Evolutionary conservation across 371 early-diverging fungal species (phyloP).

Genomic region (Mucor lusitanicus): DNA sequence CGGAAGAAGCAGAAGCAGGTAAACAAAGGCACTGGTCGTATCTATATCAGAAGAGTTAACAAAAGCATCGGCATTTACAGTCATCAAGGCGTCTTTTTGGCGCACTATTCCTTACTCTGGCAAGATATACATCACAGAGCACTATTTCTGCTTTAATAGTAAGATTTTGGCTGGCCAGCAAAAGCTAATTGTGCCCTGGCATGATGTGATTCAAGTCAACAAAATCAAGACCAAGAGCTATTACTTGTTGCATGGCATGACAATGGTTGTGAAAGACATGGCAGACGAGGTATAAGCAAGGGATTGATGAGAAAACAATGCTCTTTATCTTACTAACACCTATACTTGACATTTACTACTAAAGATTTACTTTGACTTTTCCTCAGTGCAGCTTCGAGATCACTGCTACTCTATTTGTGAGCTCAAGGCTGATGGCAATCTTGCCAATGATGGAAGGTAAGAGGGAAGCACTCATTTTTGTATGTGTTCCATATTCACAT

Average conservation of each 20-base stretch:
- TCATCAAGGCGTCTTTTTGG: slow-evolving; percentile 40
- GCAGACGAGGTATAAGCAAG: slow-evolving; percentile 31
- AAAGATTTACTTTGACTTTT: slow-evolving; percentile 49
- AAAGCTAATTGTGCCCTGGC: slow-evolving; percentile 48
- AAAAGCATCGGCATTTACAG: background rate
- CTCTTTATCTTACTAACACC: background rate
- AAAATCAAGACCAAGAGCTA: slow-evolving; percentile 36
- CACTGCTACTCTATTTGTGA: slow-evolving; percentile 29
- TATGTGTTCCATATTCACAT: background rate
- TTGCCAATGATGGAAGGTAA: slow-evolving; percentile 10
- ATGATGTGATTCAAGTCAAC: slow-evolving; percentile 36
- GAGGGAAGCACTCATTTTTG: background rate
- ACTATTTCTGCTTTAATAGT: slow-evolving; percentile 67
- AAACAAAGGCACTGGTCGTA: background rate
- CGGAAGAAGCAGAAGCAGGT: slow-evolving; percentile 56
- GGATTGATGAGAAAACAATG: background rate
- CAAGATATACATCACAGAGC: slow-evolving; percentile 61
- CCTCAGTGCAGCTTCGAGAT: slow-evolving; percentile 30
- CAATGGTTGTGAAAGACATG: slow-evolving; percentile 32
- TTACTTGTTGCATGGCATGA: slow-evolving; percentile 32
- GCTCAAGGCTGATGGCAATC: slow-evolving; percentile 7
- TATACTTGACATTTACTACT: background rate
- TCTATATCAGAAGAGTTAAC: background rate
- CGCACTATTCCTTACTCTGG: slow-evolving; percentile 60
- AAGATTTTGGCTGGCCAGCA: slow-evolving; percentile 58